Evolutionary conservation across 306 rosid genomes (phyloP), one percentile per base, ranked within the genome.

Genomic region (Malus asiatica): DNA sequence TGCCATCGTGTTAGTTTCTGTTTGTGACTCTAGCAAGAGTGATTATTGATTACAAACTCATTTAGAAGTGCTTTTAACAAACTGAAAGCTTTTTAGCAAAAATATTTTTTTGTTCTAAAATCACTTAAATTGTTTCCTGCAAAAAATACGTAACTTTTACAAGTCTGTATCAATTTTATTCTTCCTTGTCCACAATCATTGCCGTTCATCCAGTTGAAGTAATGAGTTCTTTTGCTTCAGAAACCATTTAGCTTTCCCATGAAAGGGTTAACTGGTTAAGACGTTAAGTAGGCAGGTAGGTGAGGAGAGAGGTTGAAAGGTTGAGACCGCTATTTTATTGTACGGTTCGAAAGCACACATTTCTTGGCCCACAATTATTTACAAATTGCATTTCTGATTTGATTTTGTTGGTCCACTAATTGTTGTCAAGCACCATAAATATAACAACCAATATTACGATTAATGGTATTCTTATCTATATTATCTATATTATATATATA

Each of bases 261-360:
- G 33, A 30, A 30, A 23, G 16, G 55, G 68, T 40, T 15, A 22
- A 0, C 18, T 10, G 9, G 40, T 35, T 35, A 27, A 27, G 29
- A 27, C 29, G 29, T 27, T 27, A 35, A 35, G 8, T 42, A 74
- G 19, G 13, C 33, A 22, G 6, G n/a, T n/a, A 9, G 72, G 80
- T 79, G n/a, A 77, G 83, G 75, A 59, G 75, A 59, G 75, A 58
- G 15, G n/a, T 48, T 48, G 46, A 27, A 64, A 66, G 69, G 86
- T 45, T 72, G 78, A 71, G 61, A 72, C 77, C 74, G 71, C 59
- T 73, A 23, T 23, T 29, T 71, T 18, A 35, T 4, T 11, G 72
- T 66, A 68, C 69, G 35, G 76, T 45, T 79, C 46, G 8, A 73
- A 38, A 13, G 4, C 27, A 40, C 4, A 35, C 48, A 20, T 35